A percentile compares a stretch with the other conserved stretches of the same genome.
Evolutionary conservation across 192 early-diverging fungal genomes (phyloP).

Genomic region (Umbelopsis vinacea): DNA sequence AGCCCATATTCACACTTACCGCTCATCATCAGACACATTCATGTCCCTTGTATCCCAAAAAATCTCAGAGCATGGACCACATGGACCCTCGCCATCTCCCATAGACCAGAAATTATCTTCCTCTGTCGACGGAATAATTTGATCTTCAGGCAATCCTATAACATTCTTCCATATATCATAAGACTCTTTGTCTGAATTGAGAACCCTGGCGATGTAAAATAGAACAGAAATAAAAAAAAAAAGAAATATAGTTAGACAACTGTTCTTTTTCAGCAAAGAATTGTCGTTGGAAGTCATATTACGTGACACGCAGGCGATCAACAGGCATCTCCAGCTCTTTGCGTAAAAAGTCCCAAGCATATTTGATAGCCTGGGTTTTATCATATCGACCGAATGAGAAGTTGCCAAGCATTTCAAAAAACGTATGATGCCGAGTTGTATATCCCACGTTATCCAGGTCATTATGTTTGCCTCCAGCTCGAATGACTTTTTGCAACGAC

Average conservation of each 20-base stretch:
- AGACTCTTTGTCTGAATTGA: conserved; percentile 58
- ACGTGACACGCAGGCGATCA: conserved; percentile 62
- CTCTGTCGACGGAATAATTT: conserved; percentile 50
- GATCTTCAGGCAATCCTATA: conserved; percentile 53
- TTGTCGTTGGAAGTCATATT: conserved; percentile 9
- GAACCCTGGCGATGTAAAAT: conserved; percentile 35
- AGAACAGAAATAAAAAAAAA: no score
- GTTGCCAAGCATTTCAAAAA: conserved; percentile 72
- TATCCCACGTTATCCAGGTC: conserved; percentile 69
- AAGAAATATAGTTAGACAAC: no score
- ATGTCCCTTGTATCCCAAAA: conserved; percentile 62
- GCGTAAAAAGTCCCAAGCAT: conserved; percentile 62
- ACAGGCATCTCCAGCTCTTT: conserved; percentile 54
- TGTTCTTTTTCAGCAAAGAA: no score
- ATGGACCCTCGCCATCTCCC: conserved; percentile 67
- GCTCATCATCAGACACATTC: conserved; percentile 44
- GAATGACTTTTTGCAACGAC: conserved; percentile 57
- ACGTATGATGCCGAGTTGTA: conserved; percentile 67
- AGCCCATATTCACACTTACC: conserved; percentile 15
- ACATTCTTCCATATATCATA: conserved; percentile 60
- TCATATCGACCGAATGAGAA: conserved; percentile 66
- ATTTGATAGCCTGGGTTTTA: conserved; percentile 54
- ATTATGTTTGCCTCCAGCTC: conserved; percentile 66
- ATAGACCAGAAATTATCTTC: conserved; percentile 70
- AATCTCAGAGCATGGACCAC: conserved; percentile 66